phyloP scores from a whole-genome alignment of 495 filamentous ascomycete genomes.

The Aspergillus baeticus region DNA sequence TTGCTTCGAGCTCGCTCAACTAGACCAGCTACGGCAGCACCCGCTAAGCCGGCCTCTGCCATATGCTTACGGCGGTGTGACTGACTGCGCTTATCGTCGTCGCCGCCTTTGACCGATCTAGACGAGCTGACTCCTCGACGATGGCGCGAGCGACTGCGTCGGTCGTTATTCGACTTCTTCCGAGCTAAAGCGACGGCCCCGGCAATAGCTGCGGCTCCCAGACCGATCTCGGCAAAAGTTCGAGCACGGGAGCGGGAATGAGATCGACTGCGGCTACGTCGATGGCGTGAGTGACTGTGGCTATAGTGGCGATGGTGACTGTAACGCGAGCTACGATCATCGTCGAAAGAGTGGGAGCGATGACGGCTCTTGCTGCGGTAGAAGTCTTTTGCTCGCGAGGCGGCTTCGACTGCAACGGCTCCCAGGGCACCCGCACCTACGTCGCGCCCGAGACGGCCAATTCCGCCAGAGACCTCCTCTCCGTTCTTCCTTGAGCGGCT shows the following conservation, averaged over 20 bases:
- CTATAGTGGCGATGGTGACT: slow-evolving; percentile 35
- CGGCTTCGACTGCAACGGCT: slow-evolving; percentile 75
- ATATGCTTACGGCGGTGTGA: slow-evolving; percentile 65
- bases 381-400: slow-evolving; percentile 68
- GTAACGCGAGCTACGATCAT: slow-evolving; percentile 44
- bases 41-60: slow-evolving; percentile 75
- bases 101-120: slow-evolving; percentile 29
- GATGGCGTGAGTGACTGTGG: slow-evolving; percentile 35
- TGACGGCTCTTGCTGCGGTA: slow-evolving; percentile 63
- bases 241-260: slow-evolving; percentile 55
- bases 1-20: slow-evolving; percentile 72
- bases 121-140: slow-evolving; percentile 54
- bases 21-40: slow-evolving; percentile 74
- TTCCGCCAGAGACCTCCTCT: slow-evolving; percentile 52
- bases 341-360: slow-evolving; percentile 48
- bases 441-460: slow-evolving; percentile 69
- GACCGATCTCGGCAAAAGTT: slow-evolving; percentile 68
- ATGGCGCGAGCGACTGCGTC: slow-evolving; percentile 67
- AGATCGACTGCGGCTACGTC: slow-evolving; percentile 51
- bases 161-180: slow-evolving; percentile 63
- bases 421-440: slow-evolving; percentile 79
- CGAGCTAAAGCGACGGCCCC: slow-evolving; percentile 76
- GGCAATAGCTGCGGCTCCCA: slow-evolving; percentile 79
- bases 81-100: slow-evolving; percentile 49
- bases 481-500: slow-evolving; percentile 63